phyloP scores from a whole-genome alignment of 2,329 filamentous ascomycete species.

The Penicillium freii region DNA sequence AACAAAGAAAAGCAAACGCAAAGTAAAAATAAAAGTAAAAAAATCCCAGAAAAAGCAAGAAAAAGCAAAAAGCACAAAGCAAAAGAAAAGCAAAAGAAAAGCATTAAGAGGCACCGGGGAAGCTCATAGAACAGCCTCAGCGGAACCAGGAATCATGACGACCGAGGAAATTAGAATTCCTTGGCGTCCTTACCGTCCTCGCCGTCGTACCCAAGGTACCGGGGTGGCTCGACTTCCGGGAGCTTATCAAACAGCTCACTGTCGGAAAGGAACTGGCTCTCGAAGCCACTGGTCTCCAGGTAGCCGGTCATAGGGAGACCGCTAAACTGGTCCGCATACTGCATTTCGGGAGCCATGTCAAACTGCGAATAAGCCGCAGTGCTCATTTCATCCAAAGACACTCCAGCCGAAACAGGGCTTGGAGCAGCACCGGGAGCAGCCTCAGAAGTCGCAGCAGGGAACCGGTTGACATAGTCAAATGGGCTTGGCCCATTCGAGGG shows the following conservation, averaged over 20 bases:
- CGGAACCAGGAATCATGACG: neutral
- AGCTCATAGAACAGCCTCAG: neutral
- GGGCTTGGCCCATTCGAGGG: neutral
- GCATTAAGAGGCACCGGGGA: no score
- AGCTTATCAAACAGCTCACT: neutral
- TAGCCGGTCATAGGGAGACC: neutral
- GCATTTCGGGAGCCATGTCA: neutral
- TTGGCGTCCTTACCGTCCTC: neutral
- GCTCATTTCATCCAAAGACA: neutral
- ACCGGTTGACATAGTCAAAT: neutral
- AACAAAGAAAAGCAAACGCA: neutral
- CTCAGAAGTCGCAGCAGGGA: neutral
- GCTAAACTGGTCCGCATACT: neutral
- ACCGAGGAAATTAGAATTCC: neutral
- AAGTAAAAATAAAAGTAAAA: neutral
- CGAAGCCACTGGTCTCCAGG: neutral
- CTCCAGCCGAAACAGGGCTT: neutral
- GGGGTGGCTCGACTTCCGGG: neutral
- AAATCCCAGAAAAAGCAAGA: neutral
- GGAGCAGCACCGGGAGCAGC: no score
- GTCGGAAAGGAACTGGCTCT: neutral
- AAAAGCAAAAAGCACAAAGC: no score
- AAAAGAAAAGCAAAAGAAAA: neutral
- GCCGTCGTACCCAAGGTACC: neutral
- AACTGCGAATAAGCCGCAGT: neutral